A percentile compares a stretch with the other conserved stretches of the same genome.
These are phyloP conservation scores for Aspergillus vadensis DNA, from an alignment of 2,329 filamentous ascomycete species.

Conservation along the genomic window DNA sequence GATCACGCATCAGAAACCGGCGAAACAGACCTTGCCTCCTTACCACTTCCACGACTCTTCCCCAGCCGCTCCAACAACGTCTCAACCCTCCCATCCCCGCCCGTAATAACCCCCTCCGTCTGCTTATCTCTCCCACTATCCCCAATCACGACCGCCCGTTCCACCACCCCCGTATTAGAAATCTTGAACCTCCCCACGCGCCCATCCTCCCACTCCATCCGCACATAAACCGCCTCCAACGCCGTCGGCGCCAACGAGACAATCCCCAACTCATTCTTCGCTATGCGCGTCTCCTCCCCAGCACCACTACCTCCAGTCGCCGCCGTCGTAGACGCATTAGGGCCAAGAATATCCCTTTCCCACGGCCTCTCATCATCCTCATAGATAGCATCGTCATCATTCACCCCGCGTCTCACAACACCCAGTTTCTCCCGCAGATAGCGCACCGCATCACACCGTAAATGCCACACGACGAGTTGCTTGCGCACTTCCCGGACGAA, in stretches of 20 bases:
- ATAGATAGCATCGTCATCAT: constrained; percentile 6
- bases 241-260: constrained; percentile 37
- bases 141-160: constrained; percentile 47
- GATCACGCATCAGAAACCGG: no score
- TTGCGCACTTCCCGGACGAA: constrained; percentile 44
- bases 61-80: constrained; percentile 36
- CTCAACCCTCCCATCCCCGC: constrained; percentile 39
- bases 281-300: constrained; percentile 13
- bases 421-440: constrained; percentile 38
- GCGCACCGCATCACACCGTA: constrained; percentile 41
- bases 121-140: constrained; percentile 42
- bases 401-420: constrained; percentile 15
- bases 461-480: constrained; percentile 46
- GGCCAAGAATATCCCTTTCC: constrained; percentile 20
- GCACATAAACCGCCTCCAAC: constrained; percentile 45
- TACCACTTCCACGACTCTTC: constrained; percentile 9
- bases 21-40: not conserved
- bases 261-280: constrained; percentile 34
- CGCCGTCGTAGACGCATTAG: constrained; percentile 4
- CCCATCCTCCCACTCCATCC: constrained; percentile 48
- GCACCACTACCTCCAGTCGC: not conserved
- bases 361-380: constrained; percentile 23
- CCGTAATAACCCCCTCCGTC: constrained; percentile 37
- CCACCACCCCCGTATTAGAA: constrained; percentile 42
- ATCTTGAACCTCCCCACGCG: constrained; percentile 48